These are phyloP conservation scores for Malus hybrid DNA, from an alignment of 331 rosid species.

Conservation along the genomic window DNA sequence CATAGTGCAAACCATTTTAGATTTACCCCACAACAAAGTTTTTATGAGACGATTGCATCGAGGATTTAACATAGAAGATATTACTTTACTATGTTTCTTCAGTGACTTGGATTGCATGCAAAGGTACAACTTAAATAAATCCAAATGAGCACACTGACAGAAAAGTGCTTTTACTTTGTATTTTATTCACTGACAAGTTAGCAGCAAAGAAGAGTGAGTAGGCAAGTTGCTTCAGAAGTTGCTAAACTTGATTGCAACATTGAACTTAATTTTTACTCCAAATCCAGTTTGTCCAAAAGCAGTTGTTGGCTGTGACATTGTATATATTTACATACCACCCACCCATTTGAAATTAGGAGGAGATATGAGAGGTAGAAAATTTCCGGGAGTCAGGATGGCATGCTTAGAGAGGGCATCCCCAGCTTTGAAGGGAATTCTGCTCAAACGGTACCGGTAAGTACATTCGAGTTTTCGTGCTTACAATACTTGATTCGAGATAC, in stretches of 20 bases:
- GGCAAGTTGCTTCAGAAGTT: constrained; percentile 53
- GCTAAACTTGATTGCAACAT: constrained; percentile 50
- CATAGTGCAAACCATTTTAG: no score
- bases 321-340: constrained; percentile 9
- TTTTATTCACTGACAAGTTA: background rate
- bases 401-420: constrained; percentile 78
- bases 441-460: constrained; percentile 52
- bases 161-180: background rate
- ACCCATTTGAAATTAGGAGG: background rate
- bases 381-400: constrained; percentile 46
- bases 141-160: background rate
- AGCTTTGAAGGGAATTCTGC: constrained; percentile 60
- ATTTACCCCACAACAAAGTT: background rate
- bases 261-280: constrained; percentile 61
- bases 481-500: background rate
- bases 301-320: background rate
- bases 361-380: constrained; percentile 2
- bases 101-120: background rate
- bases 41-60: no score
- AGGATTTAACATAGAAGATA: background rate
- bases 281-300: constrained; percentile 23
- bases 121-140: background rate
- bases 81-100: background rate
- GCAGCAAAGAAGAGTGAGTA: constrained; percentile 4
- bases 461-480: background rate